Evolutionary conservation across 352 stramenopile genomes (phyloP), one percentile per base, ranked within the genome.

Genomic region (Phytophthora sojae): DNA sequence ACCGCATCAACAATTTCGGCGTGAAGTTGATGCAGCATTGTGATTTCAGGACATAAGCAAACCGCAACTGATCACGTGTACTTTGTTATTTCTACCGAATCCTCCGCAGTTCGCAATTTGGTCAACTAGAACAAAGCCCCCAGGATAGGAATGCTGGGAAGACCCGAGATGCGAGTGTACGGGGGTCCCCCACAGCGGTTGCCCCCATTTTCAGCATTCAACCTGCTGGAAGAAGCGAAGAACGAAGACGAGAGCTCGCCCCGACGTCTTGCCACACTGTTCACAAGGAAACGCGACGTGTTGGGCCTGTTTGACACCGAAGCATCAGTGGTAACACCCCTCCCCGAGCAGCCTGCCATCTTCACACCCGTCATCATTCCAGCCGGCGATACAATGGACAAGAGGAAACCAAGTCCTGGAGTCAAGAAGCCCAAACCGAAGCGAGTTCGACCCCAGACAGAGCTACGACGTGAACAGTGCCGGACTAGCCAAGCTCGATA

Each of bases 401-500:
- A 7, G 26, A 30, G 6, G 26, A 30, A 30, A 45, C 15, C 12
- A 3, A 45, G 37, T 17, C 37, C 37, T 6, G 37, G 6, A 45
- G 37, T 45, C 26, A 30, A 30, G 9, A 17, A 14, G 14, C 55
- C 57, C 57, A 64, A 64, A 29, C 57, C 26, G 17, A 76, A 72
- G 57, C 66, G 61, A 5, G 51, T 70, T 21, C 71, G 67, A 8
- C 52, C 67, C 52, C 74, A 75, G 30, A 77, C 73, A 1, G 29
- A 69, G 7, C 61, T 42, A 9, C 57, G 67, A 21, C 67, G 67
- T 21, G 65, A 75, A 21, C 71, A 76, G 52, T 75, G 71, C 30
- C 66, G 71, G 4, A 29, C 55, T 26, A 79, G 73, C 51, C 71
- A 79, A 30, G 67, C 71, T 35, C 51, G 67, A 29, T 79, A 79